A percentile compares a stretch with the other conserved stretches of the same genome.
Evolutionary conservation across 768 basidiomycete genomes (phyloP).

Genomic region (Naganishia onofrii): DNA sequence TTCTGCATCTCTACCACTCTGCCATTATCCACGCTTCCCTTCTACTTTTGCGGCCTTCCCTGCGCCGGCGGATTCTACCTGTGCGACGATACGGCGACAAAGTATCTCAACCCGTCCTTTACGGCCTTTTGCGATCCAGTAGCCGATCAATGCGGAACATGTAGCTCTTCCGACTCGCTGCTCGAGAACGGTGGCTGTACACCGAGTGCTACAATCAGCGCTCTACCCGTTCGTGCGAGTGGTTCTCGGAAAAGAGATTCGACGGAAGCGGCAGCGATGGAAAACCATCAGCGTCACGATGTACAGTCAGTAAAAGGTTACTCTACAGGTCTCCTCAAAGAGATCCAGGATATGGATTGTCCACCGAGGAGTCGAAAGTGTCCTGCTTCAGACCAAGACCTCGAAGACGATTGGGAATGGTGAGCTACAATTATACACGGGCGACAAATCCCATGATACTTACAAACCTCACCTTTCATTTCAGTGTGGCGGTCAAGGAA

Average conservation of each 20-base stretch:
- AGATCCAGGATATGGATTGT: neutral
- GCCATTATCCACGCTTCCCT: neutral
- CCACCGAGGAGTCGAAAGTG: neutral
- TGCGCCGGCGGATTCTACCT: slow-evolving; percentile 22
- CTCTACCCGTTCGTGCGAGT: slow-evolving; percentile 12
- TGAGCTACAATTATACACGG: neutral
- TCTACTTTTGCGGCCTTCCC: slow-evolving; percentile 20
- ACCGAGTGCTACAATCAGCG: slow-evolving; percentile 2
- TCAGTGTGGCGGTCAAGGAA: slow-evolving; percentile 1
- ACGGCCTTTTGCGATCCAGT: slow-evolving; percentile 11
- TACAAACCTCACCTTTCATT: neutral
- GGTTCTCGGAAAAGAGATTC: neutral
- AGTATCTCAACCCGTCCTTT: slow-evolving; percentile 17
- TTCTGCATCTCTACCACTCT: slow-evolving; percentile 3
- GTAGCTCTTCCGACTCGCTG: neutral
- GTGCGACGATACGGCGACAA: slow-evolving; percentile 19
- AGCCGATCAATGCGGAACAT: slow-evolving; percentile 21
- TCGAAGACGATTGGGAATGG: slow-evolving; percentile 18
- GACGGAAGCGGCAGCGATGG: neutral
- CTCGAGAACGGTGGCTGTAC: neutral
- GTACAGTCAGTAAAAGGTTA: neutral
- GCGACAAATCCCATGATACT: neutral
- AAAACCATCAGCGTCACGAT: neutral
- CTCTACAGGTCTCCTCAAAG: too few species aligned
- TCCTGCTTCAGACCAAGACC: neutral